phyloP scores from a whole-genome alignment of 2,329 filamentous ascomycete species.

The Nemania serpens region DNA sequence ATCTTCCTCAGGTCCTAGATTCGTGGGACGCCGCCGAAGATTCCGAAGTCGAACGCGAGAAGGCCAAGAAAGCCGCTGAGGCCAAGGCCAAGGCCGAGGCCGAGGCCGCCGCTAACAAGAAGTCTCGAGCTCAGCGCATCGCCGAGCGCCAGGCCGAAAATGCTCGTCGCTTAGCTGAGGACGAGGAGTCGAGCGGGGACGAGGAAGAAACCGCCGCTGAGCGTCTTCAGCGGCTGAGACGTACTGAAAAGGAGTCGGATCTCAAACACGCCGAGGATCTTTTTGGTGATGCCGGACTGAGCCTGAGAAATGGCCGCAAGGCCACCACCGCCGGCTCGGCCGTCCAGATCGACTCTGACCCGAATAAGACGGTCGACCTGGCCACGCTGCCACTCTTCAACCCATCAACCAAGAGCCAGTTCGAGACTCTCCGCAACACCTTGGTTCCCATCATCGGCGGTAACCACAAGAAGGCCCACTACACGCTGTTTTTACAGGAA shows the following conservation, averaged over 20 bases:
- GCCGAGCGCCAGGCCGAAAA: conserved; percentile 74
- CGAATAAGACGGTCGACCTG: conserved; percentile 80
- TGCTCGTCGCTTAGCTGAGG: conserved; percentile 56
- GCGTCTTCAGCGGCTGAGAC: conserved; percentile 73
- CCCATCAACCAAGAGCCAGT: conserved; percentile 84
- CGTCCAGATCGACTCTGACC: conserved; percentile 75
- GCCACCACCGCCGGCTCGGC: conserved; percentile 65
- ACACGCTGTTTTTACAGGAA: conserved; percentile 86
- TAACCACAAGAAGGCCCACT: conserved; percentile 87
- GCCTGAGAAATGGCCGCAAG: conserved; percentile 66
- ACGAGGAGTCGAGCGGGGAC: conserved; percentile 61
- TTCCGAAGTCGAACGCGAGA: conserved; percentile 95
- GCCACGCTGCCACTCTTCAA: conserved; percentile 83
- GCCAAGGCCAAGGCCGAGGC: conserved; percentile 89
- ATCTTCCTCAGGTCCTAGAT: conserved; percentile 73
- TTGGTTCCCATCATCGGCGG: conserved; percentile 76
- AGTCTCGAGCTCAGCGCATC: conserved; percentile 84
- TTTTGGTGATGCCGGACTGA: conserved; percentile 73
- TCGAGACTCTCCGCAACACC: conserved; percentile 76
- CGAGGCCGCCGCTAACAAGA: conserved; percentile 87
- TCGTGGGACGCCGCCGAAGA: conserved; percentile 98
- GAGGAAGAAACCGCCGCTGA: conserved; percentile 76
- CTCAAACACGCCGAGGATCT: conserved; percentile 89
- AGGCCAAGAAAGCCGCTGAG: conserved; percentile 83
- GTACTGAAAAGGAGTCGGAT: conserved; percentile 85